Evolutionary conservation across 192 early-diverging fungal species (phyloP).

Genomic region (Rhizoclosmatium globosum): DNA sequence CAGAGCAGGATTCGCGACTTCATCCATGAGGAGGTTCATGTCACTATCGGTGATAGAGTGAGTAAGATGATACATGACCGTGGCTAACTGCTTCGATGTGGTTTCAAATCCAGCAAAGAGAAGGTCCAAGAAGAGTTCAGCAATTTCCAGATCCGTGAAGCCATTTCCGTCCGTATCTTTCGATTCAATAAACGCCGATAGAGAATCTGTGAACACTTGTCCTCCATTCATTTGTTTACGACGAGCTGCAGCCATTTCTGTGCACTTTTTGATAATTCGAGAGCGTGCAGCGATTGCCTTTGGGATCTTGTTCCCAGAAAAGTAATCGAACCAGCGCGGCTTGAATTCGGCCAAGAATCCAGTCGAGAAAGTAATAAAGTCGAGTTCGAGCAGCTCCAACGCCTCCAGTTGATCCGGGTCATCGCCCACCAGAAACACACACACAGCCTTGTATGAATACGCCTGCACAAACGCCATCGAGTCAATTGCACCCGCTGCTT

Average conservation of each 20-base stretch:
- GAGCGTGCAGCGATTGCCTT: neutral
- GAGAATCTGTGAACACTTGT: neutral
- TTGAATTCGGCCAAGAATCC: neutral
- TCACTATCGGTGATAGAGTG: neutral
- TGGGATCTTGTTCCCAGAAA: neutral
- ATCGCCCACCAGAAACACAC: conserved; percentile 1
- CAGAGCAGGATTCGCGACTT: neutral
- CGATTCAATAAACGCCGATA: conserved; percentile 7
- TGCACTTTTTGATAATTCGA: neutral
- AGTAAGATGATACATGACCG: neutral
- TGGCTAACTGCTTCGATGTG: conserved; percentile 2
- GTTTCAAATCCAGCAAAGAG: conserved; percentile 19
- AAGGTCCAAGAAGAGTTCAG: conserved; percentile 8
- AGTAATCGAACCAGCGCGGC: conserved; percentile 10
- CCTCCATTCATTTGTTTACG: neutral
- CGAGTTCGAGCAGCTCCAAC: neutral
- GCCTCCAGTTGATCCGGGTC: neutral
- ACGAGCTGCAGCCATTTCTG: neutral
- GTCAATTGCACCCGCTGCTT: neutral
- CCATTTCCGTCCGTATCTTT: neutral
- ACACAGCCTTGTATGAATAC: conserved; percentile 11
- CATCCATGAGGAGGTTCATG: neutral
- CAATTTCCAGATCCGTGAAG: conserved; percentile 11
- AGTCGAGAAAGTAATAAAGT: neutral
- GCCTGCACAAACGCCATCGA: neutral